Base-by-base conservation (phyloP, 768 basidiomycete species). In the Xerocomellus amylosporus region DNA sequence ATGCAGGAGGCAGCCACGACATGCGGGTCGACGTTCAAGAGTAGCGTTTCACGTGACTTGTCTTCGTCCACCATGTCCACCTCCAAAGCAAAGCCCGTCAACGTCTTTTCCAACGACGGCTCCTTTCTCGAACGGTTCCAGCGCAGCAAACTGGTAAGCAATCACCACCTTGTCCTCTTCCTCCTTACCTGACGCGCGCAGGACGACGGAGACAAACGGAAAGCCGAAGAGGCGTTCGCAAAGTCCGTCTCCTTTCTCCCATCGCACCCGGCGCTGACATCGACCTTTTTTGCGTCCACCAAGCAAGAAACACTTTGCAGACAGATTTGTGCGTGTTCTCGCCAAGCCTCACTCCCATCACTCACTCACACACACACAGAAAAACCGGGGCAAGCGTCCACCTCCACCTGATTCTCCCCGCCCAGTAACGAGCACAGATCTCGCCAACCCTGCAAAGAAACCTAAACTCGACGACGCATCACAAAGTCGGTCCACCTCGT, bases 71-170 rank as follows among this genome's bases (percentile, higher is more conserved):
- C 19, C 39, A 66, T 63, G 61, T 60, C 64, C 26, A 24, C 52
- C n/a, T 51, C 66, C 17, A 76, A 74, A 62, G 41, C 73, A 37
- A 84, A 81, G 59, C 72, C 77, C 13, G 72, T 75, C 45, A 87
- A 86, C 64, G 78, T 87, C 20, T 88, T 88, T 65, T 77, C 84
- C 51, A 80, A 86, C 64, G 86, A 87, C 60, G 86, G 86, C 8
- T 85, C 84, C 9, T 87, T 87, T 66, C 71, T 86, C 51, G 79
- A 86, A 59, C 77, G 84, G 10, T 79, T 87, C 62, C 81, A 84
- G 68, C 78, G 80, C 30, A 71, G 73, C 44, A 80, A 78, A 70
- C 78, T 75, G 79, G 86, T 82, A 58, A 43, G 73, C 60, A 20
- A 14, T 8, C n/a, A 19, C 17, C 19, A 31, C 48, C 33, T 20